Percentiles rank a stretch among this genome's conserved stretches.
These are phyloP conservation scores for Lentinus polychrous DNA, from an alignment of 1,284 basidiomycete genomes.

Conservation along the genomic window DNA sequence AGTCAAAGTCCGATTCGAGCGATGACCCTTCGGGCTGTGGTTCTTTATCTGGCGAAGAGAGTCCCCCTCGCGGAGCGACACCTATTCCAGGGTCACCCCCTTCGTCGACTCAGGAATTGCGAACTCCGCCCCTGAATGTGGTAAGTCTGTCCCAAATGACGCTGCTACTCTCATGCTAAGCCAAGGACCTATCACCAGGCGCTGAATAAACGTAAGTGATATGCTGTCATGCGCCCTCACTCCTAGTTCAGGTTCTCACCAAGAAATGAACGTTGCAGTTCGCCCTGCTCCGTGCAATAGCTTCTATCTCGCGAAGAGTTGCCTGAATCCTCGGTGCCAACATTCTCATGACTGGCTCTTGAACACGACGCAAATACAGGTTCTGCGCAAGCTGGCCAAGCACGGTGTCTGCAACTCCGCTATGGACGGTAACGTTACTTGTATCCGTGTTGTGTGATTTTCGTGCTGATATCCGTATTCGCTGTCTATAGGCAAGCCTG, in stretches of 20 bases:
- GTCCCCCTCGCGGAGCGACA: no score
- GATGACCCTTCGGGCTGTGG: no score
- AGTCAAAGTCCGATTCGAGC: no score
- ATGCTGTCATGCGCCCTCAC: not conserved
- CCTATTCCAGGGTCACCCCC: no score
- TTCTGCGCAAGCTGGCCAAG: not conserved
- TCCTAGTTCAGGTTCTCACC: not conserved
- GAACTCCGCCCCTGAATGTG: not conserved
- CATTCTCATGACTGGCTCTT: not conserved
- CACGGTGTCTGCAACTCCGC: not conserved
- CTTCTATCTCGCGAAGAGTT: not conserved
- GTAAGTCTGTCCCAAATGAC: not conserved
- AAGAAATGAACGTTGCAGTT: not conserved
- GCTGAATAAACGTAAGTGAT: not conserved
- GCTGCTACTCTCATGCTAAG: not conserved
- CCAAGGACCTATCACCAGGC: not conserved
- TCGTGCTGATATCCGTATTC: no score
- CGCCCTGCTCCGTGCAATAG: not conserved
- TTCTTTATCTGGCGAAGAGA: no score
- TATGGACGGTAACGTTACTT: not conserved
- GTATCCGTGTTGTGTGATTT: no score
- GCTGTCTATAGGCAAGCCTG: not conserved
- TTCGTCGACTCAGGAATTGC: no score
- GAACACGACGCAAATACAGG: not conserved
- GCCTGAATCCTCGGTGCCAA: not conserved